A percentile compares a stretch with the other conserved stretches of the same genome.
phyloP scores from a whole-genome alignment of 805 yeast genomes.

The Yamadazyma scolyti region DNA sequence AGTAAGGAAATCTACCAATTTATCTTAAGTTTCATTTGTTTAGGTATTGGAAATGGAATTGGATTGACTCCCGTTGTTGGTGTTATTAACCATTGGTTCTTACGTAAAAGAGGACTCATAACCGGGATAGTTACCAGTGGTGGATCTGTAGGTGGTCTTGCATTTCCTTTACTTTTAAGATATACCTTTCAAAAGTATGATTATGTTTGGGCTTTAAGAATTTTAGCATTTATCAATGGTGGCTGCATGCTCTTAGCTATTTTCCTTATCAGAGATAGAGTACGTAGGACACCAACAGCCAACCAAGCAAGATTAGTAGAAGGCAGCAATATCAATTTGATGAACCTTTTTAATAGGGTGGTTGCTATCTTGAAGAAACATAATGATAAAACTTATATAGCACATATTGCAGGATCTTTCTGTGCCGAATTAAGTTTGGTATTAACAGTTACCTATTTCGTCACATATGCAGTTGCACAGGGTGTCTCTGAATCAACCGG shows the following conservation, averaged over 20 bases:
- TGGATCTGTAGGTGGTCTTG: constrained; percentile 63
- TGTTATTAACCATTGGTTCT: constrained; percentile 65
- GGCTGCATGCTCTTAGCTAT: constrained; percentile 22
- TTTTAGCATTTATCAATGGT: constrained; percentile 33
- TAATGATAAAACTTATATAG: constrained; percentile 17
- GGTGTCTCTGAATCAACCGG: constrained; percentile 44
- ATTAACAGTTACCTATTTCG: constrained; percentile 49
- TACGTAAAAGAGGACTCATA: constrained; percentile 50
- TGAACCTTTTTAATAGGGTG: neutral
- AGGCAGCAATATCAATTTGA: neutral
- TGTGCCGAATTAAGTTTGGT: constrained; percentile 51
- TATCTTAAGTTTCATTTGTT: constrained; percentile 51
- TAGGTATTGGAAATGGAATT: constrained; percentile 58
- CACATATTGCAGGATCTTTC: constrained; percentile 30
- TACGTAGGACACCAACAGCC: constrained; percentile 8
- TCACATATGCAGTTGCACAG: constrained; percentile 52
- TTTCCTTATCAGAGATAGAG: constrained; percentile 24
- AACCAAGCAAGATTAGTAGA: constrained; percentile 1
- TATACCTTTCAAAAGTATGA: constrained; percentile 46
- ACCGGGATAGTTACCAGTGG: constrained; percentile 65
- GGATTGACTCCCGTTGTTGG: constrained; percentile 59
- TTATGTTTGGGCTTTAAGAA: constrained; percentile 56
- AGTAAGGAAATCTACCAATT: constrained; percentile 57
- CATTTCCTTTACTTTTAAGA: constrained; percentile 53
- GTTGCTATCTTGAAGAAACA: constrained; percentile 3